Base-by-base conservation (phyloP, 495 filamentous ascomycete species). In the Pseudevernia furfuracea region DNA sequence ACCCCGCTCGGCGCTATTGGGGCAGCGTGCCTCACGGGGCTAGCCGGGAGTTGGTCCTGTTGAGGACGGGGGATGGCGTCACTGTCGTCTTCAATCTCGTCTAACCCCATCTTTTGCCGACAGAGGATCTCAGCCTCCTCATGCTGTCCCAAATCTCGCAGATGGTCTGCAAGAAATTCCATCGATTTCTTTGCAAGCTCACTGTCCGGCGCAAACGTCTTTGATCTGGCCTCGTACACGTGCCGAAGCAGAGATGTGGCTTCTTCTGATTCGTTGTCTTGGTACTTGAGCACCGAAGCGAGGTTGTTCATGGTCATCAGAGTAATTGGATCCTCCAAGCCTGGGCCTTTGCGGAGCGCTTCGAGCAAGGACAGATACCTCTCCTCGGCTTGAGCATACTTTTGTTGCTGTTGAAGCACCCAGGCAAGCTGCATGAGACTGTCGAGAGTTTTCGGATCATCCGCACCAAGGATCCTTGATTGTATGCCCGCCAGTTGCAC, bases 331-430 rank as follows among this genome's bases (percentile, higher is more conserved):
- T 74, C 53, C 37, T 68, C 65, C 39, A 39, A 23, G 17, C 72
- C 72, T 28, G 68, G 61, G 34, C 52, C 39, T 28, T 38, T 53
- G 23, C 61, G 43, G 32, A 44, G 57, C 21, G 64, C 25, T 32
- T 70, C 55, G 34, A 73, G 57, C 37, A 61, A 59, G 44, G 69
- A 61, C 19, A 63, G 66, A 52, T 72, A 58, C 21, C 68, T 64
- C 44, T 60, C 41, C 58, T 73, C 72, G 9, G 68, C 66, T 37
- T 61, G 61, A 21, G 21, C 43, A 19, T 65, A 69, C 23, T 65
- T 37, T 28, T 59, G 17, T 58, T 48, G 61, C 14, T 60, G n/a
- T 38, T 58, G 43, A 19, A 63, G 52, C 6, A 69, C 49, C 43
- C 41, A 59, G 21, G 67, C 59, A 52, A 69, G 66, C 37, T 66